Evolutionary conservation across 306 rosid genomes (phyloP), one percentile per base, ranked within the genome.

Genomic region (Trichosanthes cucumerina): DNA sequence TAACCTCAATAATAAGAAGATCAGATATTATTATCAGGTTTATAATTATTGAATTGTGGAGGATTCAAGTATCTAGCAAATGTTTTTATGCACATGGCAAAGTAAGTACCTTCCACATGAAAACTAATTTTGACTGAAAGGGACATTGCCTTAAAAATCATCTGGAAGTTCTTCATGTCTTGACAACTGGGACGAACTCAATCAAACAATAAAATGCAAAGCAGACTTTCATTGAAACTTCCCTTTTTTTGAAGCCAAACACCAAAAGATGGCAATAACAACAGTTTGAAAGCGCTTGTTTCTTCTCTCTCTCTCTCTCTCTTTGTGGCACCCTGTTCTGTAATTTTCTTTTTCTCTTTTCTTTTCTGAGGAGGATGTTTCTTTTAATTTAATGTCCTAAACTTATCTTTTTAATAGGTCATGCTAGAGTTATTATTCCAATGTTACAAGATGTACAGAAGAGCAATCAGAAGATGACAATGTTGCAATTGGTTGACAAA

Each of bases 401-500:
- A 50, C 33, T 82, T 85, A 0, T 92, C 21, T 71, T 69, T 71
- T 71, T 5, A 44, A 68, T 88, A 94, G 98, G 96, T 78, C 88
- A 87, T 84, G 97, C 93, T 1, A 87, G 88, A 83, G 79, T 85
- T 82, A 84, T 90, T 68, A 78, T 94, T 88, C 90, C 97, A 59
- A 81, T 94, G 65, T 81, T 94, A 87, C 92, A 89, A 89, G 94
- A 88, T 82, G 39, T 88, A 36, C 94, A 89, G 83, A 84, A 82
- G 47, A 90, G 84, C 82, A 93, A 87, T 79, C 96, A 89, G 83
- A 90, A 92, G 80, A 72, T 92, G 84, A 94, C 98, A 24, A 88
- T 94, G 92, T 84, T 92, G 84, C 97, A 94, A 79, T 88, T 94
- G 57, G 86, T 89, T 31, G 98, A 94, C 50, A 92, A 90, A 84